Conservation (phyloP, 257 asterid genomes). For the Lithospermum erythrorhizon region DNA sequence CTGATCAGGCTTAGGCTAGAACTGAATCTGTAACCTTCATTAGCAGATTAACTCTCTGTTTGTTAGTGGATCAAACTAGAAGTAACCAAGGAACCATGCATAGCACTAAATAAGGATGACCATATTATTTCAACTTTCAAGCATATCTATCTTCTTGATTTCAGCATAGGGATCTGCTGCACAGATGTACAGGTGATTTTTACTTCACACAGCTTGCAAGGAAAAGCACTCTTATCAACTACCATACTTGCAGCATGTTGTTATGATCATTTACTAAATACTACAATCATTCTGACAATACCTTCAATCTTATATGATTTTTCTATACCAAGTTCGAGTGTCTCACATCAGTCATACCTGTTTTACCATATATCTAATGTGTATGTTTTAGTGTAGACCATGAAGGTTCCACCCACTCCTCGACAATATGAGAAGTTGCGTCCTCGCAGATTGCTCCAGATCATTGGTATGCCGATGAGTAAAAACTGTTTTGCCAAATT, state of each 20-base stretch:
- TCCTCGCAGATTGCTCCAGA: conserved; percentile 78
- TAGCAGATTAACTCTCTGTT: too few relatives aligned
- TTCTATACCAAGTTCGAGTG: too few relatives aligned
- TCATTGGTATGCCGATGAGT: conserved; percentile 52
- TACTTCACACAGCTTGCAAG: background rate
- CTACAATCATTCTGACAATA: background rate
- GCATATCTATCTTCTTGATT: too few relatives aligned
- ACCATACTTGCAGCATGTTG: background rate
- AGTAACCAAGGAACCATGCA: too few relatives aligned
- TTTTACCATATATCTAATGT: background rate
- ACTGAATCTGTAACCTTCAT: too few relatives aligned
- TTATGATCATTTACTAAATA: background rate
- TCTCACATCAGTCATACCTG: too few relatives aligned
- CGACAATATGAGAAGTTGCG: conserved; percentile 62
- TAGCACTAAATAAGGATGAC: too few relatives aligned
- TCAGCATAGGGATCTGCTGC: too few relatives aligned
- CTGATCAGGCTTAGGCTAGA: too few relatives aligned
- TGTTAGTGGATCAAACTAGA: too few relatives aligned
- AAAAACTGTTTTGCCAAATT: background rate
- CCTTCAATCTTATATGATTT: background rate
- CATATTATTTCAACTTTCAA: too few relatives aligned
- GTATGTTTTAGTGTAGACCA: conserved; percentile 38
- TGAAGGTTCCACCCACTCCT: conserved; percentile 53
- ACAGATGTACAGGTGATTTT: too few relatives aligned
- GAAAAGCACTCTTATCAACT: background rate